phyloP scores from a whole-genome alignment of 1,284 basidiomycete species.

The Coriolopsis trogii region DNA sequence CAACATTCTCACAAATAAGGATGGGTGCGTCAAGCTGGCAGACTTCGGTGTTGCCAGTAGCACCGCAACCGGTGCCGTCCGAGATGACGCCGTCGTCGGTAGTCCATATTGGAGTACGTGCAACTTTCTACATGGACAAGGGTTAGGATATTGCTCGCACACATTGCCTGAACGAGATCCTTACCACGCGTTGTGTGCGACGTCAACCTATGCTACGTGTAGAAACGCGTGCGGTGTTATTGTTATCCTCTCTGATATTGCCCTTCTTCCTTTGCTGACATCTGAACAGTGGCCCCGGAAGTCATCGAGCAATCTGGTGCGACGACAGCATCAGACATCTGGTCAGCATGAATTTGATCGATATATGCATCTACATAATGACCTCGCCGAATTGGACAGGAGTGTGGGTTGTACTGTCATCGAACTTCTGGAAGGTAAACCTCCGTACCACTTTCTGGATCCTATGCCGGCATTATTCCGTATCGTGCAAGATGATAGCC shows the following conservation, averaged over 20 bases:
- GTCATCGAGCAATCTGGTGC: constrained; percentile 97
- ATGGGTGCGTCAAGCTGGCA: constrained; percentile 94
- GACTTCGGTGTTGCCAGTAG: constrained; percentile 91
- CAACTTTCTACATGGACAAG: no score
- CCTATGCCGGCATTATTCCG: constrained; percentile 98
- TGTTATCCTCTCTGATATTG: no score
- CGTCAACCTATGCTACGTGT: no score
- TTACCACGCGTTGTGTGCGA: no score
- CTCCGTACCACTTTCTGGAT: constrained; percentile 93
- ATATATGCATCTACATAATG: constrained; percentile 6
- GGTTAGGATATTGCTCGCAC: no score
- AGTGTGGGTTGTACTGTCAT: constrained; percentile 97
- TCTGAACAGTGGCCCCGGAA: constrained; percentile 85
- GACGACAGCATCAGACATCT: constrained; percentile 96
- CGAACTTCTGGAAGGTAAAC: constrained; percentile 93
- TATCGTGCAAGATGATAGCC: constrained; percentile 97
- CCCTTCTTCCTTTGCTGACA: no score
- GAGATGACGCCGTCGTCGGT: constrained; percentile 90
- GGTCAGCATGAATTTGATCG: constrained; percentile 49
- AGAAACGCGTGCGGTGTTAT: no score
- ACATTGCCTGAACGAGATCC: no score
- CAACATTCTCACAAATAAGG: constrained; percentile 97
- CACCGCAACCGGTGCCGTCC: constrained; percentile 69
- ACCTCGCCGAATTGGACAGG: no score
- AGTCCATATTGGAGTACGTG: constrained; percentile 97